Conservation (phyloP, 345 rosid species). For the Camelina neglecta region DNA sequence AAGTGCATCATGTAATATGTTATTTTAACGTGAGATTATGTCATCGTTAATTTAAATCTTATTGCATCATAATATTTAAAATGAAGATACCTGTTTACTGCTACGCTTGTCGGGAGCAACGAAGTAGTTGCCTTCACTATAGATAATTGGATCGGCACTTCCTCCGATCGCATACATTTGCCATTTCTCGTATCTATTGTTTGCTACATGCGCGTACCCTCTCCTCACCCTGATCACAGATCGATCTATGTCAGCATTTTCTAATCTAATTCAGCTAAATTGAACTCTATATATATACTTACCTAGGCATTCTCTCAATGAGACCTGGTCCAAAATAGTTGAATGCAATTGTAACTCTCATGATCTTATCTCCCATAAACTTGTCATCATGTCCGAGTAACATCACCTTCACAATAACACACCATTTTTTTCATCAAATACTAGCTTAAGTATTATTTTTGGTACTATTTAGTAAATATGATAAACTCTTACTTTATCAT, state of each 20-base stretch:
- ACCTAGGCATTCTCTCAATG: constrained; percentile 82
- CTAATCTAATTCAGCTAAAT: background rate
- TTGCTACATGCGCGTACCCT: constrained; percentile 86
- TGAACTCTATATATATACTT: background rate
- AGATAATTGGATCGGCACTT: constrained; percentile 81
- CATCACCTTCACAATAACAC: constrained; percentile 53
- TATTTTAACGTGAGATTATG: background rate
- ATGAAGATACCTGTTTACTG: constrained; percentile 53
- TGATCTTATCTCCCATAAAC: constrained; percentile 57
- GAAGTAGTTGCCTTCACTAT: constrained; percentile 82
- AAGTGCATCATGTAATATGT: background rate
- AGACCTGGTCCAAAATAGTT: constrained; percentile 75
- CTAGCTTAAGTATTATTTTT: background rate
- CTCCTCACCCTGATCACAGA: constrained; percentile 52
- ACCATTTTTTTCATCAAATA: constrained; percentile 13
- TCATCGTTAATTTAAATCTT: no score
- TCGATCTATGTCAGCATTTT: background rate
- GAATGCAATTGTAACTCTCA: constrained; percentile 78
- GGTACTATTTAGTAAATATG: background rate
- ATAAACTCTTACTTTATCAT: constrained; percentile 56
- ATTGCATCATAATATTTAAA: background rate
- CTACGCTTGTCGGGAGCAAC: constrained; percentile 49
- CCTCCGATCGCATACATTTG: constrained; percentile 86
- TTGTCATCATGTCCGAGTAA: constrained; percentile 67
- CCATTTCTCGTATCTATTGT: constrained; percentile 86